Conservation (phyloP, 495 filamentous ascomycete genomes). For the Beverwykella pulmonaria region DNA sequence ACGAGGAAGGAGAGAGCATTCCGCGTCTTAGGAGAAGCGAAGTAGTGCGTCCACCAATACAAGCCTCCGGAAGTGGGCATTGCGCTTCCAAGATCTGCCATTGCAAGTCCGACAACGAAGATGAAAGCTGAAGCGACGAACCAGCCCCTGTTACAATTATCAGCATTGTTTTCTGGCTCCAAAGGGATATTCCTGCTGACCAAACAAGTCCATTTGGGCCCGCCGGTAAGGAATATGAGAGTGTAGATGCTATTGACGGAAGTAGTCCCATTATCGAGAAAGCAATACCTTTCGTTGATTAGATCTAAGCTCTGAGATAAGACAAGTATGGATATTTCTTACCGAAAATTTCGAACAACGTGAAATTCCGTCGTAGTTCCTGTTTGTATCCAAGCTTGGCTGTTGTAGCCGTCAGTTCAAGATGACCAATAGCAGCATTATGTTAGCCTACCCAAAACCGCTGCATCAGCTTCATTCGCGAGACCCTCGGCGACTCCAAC, state of each 20-base stretch:
- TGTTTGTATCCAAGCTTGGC: constrained; percentile 70
- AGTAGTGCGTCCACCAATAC: constrained; percentile 75
- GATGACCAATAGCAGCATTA: not conserved
- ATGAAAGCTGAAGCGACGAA: constrained; percentile 64
- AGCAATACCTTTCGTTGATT: constrained; percentile 53
- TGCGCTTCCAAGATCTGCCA: constrained; percentile 69
- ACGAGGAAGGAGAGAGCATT: constrained; percentile 70
- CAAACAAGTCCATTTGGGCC: constrained; percentile 73
- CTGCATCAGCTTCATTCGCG: constrained; percentile 45
- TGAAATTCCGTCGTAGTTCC: constrained; percentile 68
- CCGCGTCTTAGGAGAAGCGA: constrained; percentile 59
- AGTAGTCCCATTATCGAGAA: constrained; percentile 75
- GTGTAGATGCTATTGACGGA: constrained; percentile 68
- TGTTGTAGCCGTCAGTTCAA: constrained; percentile 32
- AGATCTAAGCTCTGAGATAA: constrained; percentile 7
- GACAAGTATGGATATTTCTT: not conserved
- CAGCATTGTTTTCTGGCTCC: not conserved
- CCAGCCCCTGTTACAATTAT: constrained; percentile 53
- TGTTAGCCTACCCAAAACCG: constrained; percentile 38
- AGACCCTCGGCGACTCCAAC: constrained; percentile 35
- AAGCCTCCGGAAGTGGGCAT: constrained; percentile 73
- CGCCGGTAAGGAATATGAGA: constrained; percentile 67
- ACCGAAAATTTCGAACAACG: constrained; percentile 66
- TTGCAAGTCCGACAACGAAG: constrained; percentile 66
- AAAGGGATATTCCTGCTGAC: constrained; percentile 36